Base-by-base conservation (phyloP, 305 asterid species). In the Ajuga reptans region DNA sequence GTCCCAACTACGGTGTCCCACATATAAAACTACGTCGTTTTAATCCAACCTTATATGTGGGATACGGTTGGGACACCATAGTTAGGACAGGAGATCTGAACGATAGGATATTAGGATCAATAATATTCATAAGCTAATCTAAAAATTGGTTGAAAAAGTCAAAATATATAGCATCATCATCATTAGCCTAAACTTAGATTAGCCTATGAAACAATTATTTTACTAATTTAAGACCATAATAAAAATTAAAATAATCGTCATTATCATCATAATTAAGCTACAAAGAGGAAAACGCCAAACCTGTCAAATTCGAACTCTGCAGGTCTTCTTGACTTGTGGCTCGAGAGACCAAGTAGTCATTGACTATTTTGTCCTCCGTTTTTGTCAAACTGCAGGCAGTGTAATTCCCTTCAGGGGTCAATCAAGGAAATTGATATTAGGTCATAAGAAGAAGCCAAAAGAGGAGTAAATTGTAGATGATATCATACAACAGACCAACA, bases 201-300 rank as follows among this genome's bases (percentile, higher is more conserved):
- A 49, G 68, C 52, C 64, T 57, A n/a, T 50, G 36, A 64, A 41
- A 53, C 68, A 29, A 36, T 29, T 63, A 12, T 65, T 14, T 50
- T 31, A 18, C 75, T 67, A 63, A 49, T 68, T 12, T 8, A 12
- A 41, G 4, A n/a, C 3, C 31, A 0, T 14, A 10, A 54, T 46
- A 31, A 47, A 56, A 18, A 21, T 2, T 0, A 21, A 9, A 50
- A 70, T 39, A 59, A 42, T 4, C 9, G 54, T 16, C 77, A 46
- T 37, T 33, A 52, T 53, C 61, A 57, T 60, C 71, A 42, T 53
- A 47, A 59, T n/a, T 50, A 41, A 14, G 57, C 53, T 55, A 67
- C 51, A 12, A 57, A 50, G 46, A 43, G 52, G 74, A 43, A 71
- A 49, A 75, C 18, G 73, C 27, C 80, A 72, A 75, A 75, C 62